phyloP scores from a whole-genome alignment of 1,139 yeast species.

The Hyphopichia fennica region DNA sequence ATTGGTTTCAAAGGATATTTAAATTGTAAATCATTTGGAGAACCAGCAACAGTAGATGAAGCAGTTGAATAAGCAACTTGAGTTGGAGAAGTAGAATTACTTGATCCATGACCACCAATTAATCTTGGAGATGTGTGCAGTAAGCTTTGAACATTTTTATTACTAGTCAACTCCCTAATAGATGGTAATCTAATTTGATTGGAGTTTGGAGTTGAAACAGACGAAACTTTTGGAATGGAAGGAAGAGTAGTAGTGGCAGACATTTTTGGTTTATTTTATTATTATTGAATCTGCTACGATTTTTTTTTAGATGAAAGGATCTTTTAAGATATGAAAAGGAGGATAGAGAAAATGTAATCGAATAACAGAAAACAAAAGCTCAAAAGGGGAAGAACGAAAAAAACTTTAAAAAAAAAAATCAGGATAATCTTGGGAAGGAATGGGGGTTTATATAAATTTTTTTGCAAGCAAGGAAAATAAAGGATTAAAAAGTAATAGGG shows the following conservation, averaged over 20 bases:
- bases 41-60: conserved; percentile 2
- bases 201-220: neutral
- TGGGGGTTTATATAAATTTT: too few relatives aligned
- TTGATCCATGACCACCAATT: neutral
- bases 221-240: neutral
- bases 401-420: too few relatives aligned
- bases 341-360: too few relatives aligned
- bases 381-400: too few relatives aligned
- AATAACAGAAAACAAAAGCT: too few relatives aligned
- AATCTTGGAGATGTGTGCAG: conserved; percentile 8
- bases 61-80: conserved; percentile 7
- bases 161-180: conserved; percentile 34
- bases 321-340: too few relatives aligned
- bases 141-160: conserved; percentile 10
- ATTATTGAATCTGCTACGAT: too few relatives aligned
- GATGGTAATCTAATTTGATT: conserved; percentile 30
- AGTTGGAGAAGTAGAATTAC: conserved; percentile 1
- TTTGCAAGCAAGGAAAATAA: too few relatives aligned
- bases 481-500: too few relatives aligned
- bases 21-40: conserved; percentile 5
- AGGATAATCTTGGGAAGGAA: too few relatives aligned
- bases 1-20: conserved; percentile 13
- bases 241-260: neutral
- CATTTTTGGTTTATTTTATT: neutral
- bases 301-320: too few relatives aligned